Base-by-base conservation (phyloP, 306 rosid species). In the Prunus persica region DNA sequence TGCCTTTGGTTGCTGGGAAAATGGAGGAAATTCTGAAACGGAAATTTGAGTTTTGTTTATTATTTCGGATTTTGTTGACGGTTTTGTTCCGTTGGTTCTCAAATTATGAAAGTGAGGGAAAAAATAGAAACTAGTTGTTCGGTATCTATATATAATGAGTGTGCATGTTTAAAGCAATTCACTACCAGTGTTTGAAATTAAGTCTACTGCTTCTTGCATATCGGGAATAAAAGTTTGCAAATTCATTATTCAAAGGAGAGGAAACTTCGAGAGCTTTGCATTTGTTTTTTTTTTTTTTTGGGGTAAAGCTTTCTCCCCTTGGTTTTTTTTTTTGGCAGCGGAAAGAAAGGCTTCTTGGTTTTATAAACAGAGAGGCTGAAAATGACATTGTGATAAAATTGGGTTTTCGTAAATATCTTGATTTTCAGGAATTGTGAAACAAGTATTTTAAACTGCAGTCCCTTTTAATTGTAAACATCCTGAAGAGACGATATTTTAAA, bases 1-100 rank as follows among this genome's bases (percentile, higher is more conserved):
- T 57, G 55, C 18, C 32, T 50, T 71, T 71, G 62, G 27, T 46
- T 32, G 71, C 38, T 30, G 38, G 10, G 73, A 72, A 66, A 73
- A 43, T 24, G 25, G 55, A 20, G 32, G 81, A 71, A 49, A 14
- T 55, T 24, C 1, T 18, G 62, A 25, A 76, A 43, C 38, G 49
- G 55, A 67, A 45, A 34, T 67, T 24, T 15, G 10, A 45, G 58
- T 28, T 45, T n/a, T 41, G 6, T 52, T 18, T 30, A 32, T 1
- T 49, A 34, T 69, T 25, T 34, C 15, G 1, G 70, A 32, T 50
- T 7, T n/a, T 58, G 15, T 41, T 8, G 61, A 56, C 38, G 52
- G 27, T 32, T 38, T 28, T 13, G 14, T 58, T 58, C 41, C 28
- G 43, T 14, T 72, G 16, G 6, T 69, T 47, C 12, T 32, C 45